Percentiles rank a stretch among this genome's conserved stretches.
These are phyloP conservation scores for Zizania palustris DNA, from an alignment of 202 grass and related monocot genomes.

Conservation along the genomic window DNA sequence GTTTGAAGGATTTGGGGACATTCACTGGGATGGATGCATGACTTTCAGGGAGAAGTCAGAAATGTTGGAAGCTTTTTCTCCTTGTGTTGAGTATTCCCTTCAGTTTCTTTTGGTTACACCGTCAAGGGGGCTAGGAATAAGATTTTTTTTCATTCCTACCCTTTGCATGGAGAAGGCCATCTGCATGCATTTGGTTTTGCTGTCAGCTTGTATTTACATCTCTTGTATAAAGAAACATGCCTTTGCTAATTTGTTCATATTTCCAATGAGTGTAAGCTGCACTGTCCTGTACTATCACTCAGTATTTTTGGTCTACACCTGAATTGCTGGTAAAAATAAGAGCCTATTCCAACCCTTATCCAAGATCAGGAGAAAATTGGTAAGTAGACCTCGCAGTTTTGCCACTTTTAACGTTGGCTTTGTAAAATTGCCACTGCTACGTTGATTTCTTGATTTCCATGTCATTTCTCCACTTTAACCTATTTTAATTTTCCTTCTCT, in stretches of 20 bases:
- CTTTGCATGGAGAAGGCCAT: slow-evolving; percentile 50
- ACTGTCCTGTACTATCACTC: slow-evolving; percentile 7
- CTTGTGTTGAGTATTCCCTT: not conserved
- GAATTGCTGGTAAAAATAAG: slow-evolving; percentile 14
- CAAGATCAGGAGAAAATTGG: not conserved
- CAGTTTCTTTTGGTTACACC: slow-evolving; percentile 1
- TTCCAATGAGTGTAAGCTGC: not conserved
- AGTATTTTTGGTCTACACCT: not conserved
- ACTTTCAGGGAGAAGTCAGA: slow-evolving; percentile 38
- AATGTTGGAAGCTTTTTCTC: not conserved
- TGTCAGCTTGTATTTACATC: slow-evolving; percentile 39
- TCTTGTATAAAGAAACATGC: slow-evolving; percentile 45
- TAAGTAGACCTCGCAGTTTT: too few species aligned
- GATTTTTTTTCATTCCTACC: slow-evolving; percentile 82
- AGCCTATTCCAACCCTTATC: not conserved
- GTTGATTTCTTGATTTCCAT: too few species aligned
- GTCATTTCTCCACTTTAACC: not conserved
- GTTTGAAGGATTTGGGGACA: slow-evolving; percentile 26
- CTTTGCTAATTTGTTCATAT: slow-evolving; percentile 39
- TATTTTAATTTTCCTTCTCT: too few species aligned
- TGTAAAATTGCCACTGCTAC: too few species aligned
- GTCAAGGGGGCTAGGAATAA: slow-evolving; percentile 47
- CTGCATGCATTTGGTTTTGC: slow-evolving; percentile 57
- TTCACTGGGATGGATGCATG: slow-evolving; percentile 26
- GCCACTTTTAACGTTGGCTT: too few species aligned